Base-by-base conservation (phyloP, 2,329 filamentous ascomycete genomes). In the Stagonosporopsis rhizophila region DNA sequence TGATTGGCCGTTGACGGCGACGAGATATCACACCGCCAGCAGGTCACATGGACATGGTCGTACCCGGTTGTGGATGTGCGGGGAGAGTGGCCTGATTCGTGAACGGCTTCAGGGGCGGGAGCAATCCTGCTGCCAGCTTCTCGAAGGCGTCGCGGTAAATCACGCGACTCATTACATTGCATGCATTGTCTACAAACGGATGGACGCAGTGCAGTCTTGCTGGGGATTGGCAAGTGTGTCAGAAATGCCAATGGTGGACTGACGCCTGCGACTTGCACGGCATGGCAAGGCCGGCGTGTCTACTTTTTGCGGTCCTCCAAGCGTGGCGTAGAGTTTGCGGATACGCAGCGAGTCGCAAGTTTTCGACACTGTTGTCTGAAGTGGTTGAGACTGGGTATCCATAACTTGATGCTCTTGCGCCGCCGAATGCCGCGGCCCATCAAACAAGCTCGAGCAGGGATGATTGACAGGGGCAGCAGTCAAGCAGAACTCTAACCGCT, bases 21-120 rank as follows among this genome's bases (percentile, higher is more conserved):
- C 40, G 28, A 54, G 54, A 64, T 65, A 66, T 65, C 70, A 74
- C 71, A 74, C 72, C 71, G 72, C 71, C 62, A 56, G 47, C 60
- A 65, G 60, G 62, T 68, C 70, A 73, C 68, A 68, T 72, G 70
- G 69, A 65, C 60, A 49, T 42, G 53, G 50, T 58, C 44, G 51
- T 41, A 52, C 28, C 46, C 47, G 37, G 59, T 46, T 50, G 41
- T 38, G 52, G 64, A 59, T 58, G 59, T 66, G 66, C 63, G 65
- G 64, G 61, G 60, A 58, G 54, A 7, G 55, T 60, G 56, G 49
- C 44, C 37, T 70, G 68, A 72, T 70, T 68, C 56, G 70, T 64
- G 59, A 65, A 58, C 47, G 44, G 39, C 32, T 42, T 61, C 68
- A 68, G 65, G 69, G 70, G 65, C 62, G 44, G 62, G 46, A 44